Conservation (phyloP, 2,329 filamentous ascomycete genomes). For the Penicillium sp. region DNA sequence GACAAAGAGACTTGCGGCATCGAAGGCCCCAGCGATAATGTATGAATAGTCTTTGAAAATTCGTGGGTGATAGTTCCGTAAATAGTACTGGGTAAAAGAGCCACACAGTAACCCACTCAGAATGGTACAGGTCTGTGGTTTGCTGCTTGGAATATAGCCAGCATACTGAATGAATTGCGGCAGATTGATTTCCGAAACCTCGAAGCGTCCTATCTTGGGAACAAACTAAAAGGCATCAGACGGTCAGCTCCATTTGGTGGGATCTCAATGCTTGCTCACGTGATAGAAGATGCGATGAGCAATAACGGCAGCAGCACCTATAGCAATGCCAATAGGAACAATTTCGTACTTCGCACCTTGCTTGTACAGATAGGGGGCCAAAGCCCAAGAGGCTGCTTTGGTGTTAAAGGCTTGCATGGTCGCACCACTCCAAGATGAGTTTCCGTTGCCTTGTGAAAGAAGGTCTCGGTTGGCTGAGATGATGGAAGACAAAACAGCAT, state of each 20-base stretch:
- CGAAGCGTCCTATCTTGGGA: conserved; percentile 48
- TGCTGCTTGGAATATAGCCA: conserved; percentile 57
- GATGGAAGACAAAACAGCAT: conserved; percentile 57
- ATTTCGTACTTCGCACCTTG: conserved; percentile 44
- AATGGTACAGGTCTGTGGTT: conserved; percentile 56
- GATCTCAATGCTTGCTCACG: conserved; percentile 3
- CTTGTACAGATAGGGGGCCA: conserved; percentile 56
- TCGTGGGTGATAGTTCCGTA: conserved; percentile 54
- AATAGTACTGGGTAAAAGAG: conserved; percentile 53
- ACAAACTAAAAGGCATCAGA: conserved; percentile 39
- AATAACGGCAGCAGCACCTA: conserved; percentile 38
- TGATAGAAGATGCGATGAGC: conserved; percentile 17
- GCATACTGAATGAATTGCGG: conserved; percentile 57
- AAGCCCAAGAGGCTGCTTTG: conserved; percentile 44
- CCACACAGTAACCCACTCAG: conserved; percentile 45
- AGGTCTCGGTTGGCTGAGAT: conserved; percentile 51
- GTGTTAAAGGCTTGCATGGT: conserved; percentile 48
- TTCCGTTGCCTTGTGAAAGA: conserved; percentile 48
- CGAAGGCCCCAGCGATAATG: conserved; percentile 54
- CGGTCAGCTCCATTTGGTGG: background rate
- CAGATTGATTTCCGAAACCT: conserved; percentile 50
- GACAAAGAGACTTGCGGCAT: conserved; percentile 51
- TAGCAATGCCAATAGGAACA: conserved; percentile 52
- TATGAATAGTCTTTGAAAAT: conserved; percentile 58
- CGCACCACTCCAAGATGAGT: conserved; percentile 55